phyloP scores from a whole-genome alignment of 805 yeast genomes.

The Suhomyces sp. region DNA sequence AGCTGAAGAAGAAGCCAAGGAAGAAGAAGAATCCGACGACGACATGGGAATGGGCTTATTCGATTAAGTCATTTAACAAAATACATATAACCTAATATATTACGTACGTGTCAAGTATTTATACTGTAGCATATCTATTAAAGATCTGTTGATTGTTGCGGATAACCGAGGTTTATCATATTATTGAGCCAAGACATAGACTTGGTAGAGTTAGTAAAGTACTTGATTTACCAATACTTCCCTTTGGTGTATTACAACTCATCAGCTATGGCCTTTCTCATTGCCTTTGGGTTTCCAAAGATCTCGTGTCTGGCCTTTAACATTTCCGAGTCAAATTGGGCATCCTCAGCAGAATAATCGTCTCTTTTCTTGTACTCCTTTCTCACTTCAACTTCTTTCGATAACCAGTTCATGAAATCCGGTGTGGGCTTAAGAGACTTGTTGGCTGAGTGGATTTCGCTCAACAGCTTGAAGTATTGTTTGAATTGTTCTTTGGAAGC shows the following conservation, averaged over 20 bases:
- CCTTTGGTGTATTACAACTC: slow-evolving; percentile 31
- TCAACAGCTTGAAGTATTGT: slow-evolving; percentile 19
- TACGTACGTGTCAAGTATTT: background rate
- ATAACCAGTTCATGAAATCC: slow-evolving; percentile 64
- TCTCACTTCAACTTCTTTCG: slow-evolving; percentile 36
- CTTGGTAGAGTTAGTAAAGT: too few species aligned
- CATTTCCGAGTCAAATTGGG: slow-evolving; percentile 35
- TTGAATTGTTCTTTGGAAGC: slow-evolving; percentile 7
- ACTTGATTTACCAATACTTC: too few species aligned
- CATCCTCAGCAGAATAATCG: slow-evolving; percentile 27
- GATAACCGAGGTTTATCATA: too few species aligned
- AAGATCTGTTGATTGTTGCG: too few species aligned
- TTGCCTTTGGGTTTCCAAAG: slow-evolving; percentile 76
- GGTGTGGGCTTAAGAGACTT: slow-evolving; percentile 27
- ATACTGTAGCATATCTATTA: too few species aligned
- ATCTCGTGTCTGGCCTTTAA: slow-evolving; percentile 55
- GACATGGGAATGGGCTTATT: slow-evolving; percentile 34
- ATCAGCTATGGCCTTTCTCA: slow-evolving; percentile 57
- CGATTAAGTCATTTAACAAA: slow-evolving; percentile 18
- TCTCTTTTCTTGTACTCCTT: slow-evolving; percentile 25
- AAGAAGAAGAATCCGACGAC: slow-evolving; percentile 23
- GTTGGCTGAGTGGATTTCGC: slow-evolving; percentile 29
- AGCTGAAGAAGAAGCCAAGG: slow-evolving; percentile 25
- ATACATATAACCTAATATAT: slow-evolving; percentile 4
- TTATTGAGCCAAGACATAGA: too few species aligned